Evolutionary conservation across 2,329 filamentous ascomycete genomes (phyloP), one percentile per base, ranked within the genome.

Genomic region (Blastomyces parvus): DNA sequence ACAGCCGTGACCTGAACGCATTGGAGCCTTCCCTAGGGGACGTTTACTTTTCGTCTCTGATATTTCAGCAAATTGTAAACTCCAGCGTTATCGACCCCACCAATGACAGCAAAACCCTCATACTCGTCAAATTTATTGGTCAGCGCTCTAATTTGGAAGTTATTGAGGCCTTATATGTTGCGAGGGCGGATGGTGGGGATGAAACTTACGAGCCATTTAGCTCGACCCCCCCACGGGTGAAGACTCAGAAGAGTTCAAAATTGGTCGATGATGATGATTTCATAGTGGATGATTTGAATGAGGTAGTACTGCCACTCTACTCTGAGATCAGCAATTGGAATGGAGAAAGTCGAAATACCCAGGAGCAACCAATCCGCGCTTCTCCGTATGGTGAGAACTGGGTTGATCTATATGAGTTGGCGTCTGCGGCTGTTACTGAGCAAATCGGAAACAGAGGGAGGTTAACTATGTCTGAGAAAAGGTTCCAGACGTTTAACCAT

Each of bases 201-300:
- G 60, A 13, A 27, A 50, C 48, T 17, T 62, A 57, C 50, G 59
- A 57, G 30, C 58, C 25, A 17, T n/a, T 27, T 44, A 38, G 50
- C 27, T 60, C 60, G 8, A 61, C 59, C 30, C 25, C 52, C 2
- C 60, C 50, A 27, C 22, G 5, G 53, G 36, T 44, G 60, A 62
- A 42, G 2, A 52, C 30, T 14, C n/a, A 11, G 30, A 19, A 52
- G 59, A 59, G 58, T 60, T n/a, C 46, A 46, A 40, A 55, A 33
- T 48, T 48, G 53, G 44, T 64, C 56, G 64, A 63, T 27, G 62
- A 67, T 57, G 62, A 67, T 59, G 67, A 74, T 59, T 77, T 77
- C 59, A 64, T 77, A n/a, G 73, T 77, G 25, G 71, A 77, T 64
- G 76, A 77, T 63, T 71, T 67, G 71, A 71, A 75, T 30, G 48